Evolutionary conservation across 1,284 basidiomycete species (phyloP), one percentile per base, ranked within the genome.

Genomic region (Moniliophthora roreri): DNA sequence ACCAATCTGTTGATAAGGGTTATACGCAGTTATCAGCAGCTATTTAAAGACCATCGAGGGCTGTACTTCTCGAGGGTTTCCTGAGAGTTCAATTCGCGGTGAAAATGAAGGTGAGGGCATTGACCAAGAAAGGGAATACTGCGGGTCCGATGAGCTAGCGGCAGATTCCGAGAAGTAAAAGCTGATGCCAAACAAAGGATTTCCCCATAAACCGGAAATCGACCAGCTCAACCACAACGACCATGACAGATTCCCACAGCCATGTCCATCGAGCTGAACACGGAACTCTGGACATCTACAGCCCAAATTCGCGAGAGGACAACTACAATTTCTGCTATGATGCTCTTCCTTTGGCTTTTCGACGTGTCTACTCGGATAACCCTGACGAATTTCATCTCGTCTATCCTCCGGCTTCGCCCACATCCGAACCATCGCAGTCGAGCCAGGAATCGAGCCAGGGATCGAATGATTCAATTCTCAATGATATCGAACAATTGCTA

Each of bases 1-100:
- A 8, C 52, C 52, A 44, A 54, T 49, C 48, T 54, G 16, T 34
- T 16, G 7, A 45, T 32, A 6, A 32, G 11, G 28, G 11, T 46
- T n/a, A n/a, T n/a, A n/a, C n/a, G n/a, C n/a, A 28, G 11, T 4
- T 32, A 15, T 46, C 8, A 46, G 44, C 23, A 4, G 4, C 28
- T 8, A 16, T n/a, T 18, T 28, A 32, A 26, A 28, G 18, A 46
- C 23, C 16, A 13, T 16, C 11, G 16, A 28, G 28, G 3, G 26
- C n/a, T 18, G 11, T 46, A 46, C 44, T 32, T 46, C 24, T 26
- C 24, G 44, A 32, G 44, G 44, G 15, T n/a, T 46, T 32, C 44
- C 44, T 32, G 24, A 16, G 26, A 46, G 44, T 24, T 46, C 13
- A 46, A 46, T 46, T 13, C 15, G 44, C 2, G 24, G 44, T 10